Percentiles rank a stretch among this genome's conserved stretches.
Conservation (phyloP, 805 yeast genomes). For the Naumovozyma castellii region DNA sequence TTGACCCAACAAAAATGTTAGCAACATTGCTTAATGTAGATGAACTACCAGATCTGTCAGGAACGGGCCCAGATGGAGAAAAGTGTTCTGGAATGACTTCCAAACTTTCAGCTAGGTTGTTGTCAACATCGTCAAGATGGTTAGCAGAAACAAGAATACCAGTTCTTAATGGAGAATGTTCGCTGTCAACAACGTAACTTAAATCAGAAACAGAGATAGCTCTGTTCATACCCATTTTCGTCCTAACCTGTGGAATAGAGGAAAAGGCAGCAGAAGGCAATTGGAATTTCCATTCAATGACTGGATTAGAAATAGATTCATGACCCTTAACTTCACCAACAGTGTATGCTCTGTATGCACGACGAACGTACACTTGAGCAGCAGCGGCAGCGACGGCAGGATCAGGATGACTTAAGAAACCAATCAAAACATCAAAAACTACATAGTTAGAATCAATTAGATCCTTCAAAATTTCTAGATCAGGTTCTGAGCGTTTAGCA, state of each 20-base stretch:
- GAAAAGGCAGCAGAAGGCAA: slow-evolving; percentile 76
- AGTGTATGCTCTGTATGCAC: slow-evolving; percentile 94
- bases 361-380: slow-evolving; percentile 89
- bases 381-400: slow-evolving; percentile 92
- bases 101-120: slow-evolving; percentile 64
- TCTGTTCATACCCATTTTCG: slow-evolving; percentile 53
- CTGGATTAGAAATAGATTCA: slow-evolving; percentile 47
- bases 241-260: slow-evolving; percentile 46
- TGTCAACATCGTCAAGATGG: slow-evolving; percentile 87
- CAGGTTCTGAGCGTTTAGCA: slow-evolving; percentile 70
- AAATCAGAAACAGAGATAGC: slow-evolving; percentile 91
- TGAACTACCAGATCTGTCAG: slow-evolving; percentile 35
- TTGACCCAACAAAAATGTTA: slow-evolving; percentile 63
- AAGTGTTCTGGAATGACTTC: slow-evolving; percentile 50
- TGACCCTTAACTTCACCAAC: slow-evolving; percentile 67
- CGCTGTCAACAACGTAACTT: slow-evolving; percentile 72
- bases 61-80: slow-evolving; percentile 38
- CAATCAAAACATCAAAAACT: slow-evolving; percentile 91
- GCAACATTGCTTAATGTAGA: slow-evolving; percentile 63
- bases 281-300: slow-evolving; percentile 82
- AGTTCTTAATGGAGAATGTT: slow-evolving; percentile 57
- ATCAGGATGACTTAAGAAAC: slow-evolving; percentile 75
- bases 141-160: slow-evolving; percentile 76
- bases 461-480: slow-evolving; percentile 69
- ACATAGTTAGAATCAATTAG: slow-evolving; percentile 94